Evolutionary conservation across 2,329 filamentous ascomycete genomes (phyloP).

Genomic region (Microthyrium microscopicum): DNA sequence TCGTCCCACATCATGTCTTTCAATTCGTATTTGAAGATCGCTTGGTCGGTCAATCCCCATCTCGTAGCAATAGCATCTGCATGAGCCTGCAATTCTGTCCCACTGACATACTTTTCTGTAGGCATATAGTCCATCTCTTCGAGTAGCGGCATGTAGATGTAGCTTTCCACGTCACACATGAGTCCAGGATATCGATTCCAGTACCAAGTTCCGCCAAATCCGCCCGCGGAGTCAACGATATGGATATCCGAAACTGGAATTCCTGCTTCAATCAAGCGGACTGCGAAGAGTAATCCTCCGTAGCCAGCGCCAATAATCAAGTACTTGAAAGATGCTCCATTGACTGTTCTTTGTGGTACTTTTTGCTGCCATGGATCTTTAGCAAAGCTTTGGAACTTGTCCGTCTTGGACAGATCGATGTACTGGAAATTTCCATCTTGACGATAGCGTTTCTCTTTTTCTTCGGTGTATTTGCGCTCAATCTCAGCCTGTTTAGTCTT

Average conservation of each 20-base stretch:
- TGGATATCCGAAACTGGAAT: constrained; percentile 21
- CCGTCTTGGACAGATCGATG: background rate
- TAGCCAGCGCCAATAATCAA: constrained; percentile 29
- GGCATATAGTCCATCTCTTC: constrained; percentile 44
- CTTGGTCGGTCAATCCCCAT: constrained; percentile 21
- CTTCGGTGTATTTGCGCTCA: no score
- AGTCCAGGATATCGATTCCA: constrained; percentile 23
- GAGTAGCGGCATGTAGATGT: constrained; percentile 39
- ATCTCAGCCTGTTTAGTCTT: no score
- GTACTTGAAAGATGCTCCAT: constrained; percentile 11
- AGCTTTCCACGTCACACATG: constrained; percentile 26
- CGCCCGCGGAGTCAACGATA: constrained; percentile 29
- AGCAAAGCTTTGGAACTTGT: background rate
- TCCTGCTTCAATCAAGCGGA: constrained; percentile 22
- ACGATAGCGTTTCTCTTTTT: no score
- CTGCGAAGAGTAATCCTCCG: constrained; percentile 26
- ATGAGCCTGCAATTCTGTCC: constrained; percentile 30
- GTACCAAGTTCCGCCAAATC: constrained; percentile 30
- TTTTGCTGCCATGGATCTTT: background rate
- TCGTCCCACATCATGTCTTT: constrained; percentile 27
- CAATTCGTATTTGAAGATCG: constrained; percentile 28
- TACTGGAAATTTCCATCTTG: background rate
- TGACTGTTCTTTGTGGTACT: constrained; percentile 1
- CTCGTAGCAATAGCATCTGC: constrained; percentile 23
- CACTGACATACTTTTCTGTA: constrained; percentile 28